phyloP scores from a whole-genome alignment of 2,329 filamentous ascomycete species.

The Plenodomus biglobosus region DNA sequence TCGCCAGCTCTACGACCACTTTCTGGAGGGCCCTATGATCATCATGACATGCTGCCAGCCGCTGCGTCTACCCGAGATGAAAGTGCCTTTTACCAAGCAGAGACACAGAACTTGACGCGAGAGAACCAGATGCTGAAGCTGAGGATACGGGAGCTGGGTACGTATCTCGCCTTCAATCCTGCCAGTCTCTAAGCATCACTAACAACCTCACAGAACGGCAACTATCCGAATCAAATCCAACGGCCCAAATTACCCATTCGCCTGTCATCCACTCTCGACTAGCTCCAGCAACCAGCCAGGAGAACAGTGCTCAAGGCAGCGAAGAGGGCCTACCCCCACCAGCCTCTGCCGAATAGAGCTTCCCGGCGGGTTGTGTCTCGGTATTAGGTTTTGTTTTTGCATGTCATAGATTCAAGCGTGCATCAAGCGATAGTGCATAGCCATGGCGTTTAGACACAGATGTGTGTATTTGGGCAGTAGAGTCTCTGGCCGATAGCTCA shows the following conservation, averaged over 20 bases:
- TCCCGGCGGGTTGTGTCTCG: conserved; percentile 1
- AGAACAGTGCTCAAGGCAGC: conserved; percentile 7
- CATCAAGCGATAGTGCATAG: background rate
- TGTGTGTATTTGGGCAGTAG: background rate
- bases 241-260: conserved; percentile 33
- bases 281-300: conserved; percentile 22
- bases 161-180: background rate
- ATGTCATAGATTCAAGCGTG: background rate
- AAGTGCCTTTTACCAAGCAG: conserved; percentile 77
- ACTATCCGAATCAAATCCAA: conserved; percentile 37
- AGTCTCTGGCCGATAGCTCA: too few relatives aligned
- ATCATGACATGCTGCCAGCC: conserved; percentile 66
- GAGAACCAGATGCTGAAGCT: conserved; percentile 83
- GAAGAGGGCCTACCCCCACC: conserved; percentile 4
- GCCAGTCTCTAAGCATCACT: background rate
- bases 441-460: background rate
- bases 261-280: conserved; percentile 33
- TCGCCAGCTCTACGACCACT: conserved; percentile 56
- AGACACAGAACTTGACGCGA: conserved; percentile 73
- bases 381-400: background rate
- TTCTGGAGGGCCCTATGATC: conserved; percentile 46
- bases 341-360: conserved; percentile 5
- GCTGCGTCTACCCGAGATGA: conserved; percentile 60
- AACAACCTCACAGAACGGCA: conserved; percentile 37
- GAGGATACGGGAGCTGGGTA: conserved; percentile 72